Evolutionary conservation across 164 flowering plant species (phyloP), one percentile per base, ranked within the genome.

Genomic region (Kalanchoe fedtschenkoi): DNA sequence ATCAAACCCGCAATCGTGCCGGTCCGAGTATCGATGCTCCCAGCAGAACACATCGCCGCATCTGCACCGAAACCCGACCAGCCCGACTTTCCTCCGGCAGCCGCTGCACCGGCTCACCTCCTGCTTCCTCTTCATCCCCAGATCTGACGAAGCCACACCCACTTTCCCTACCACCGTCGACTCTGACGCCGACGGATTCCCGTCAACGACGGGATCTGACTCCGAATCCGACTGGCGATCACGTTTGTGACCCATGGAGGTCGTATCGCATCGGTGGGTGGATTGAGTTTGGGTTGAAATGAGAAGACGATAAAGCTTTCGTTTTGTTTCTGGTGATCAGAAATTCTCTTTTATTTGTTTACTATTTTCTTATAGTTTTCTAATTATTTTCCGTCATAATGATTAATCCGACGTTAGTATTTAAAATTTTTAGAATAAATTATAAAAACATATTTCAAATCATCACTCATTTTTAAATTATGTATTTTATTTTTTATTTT

Each of bases 11-110:
- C 78, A 77, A 19, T 63, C 41, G 44, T 74, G 83, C 37, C 69
- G 63, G 14, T 77, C 77, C 0, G 80, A 56, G 63, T 77, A 71
- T 5, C 80, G 64, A 63, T 77, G 80, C 29, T 15, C 14, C 5
- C 62, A 34, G 61, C 80, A 76, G 51, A 74, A 76, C 6, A 59
- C 66, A n/a, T 37, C 34, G 29, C 64, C 80, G 37, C 80, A 76
- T 54, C 72, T 54, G 46, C 80, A 77, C 62, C 66, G 67, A 51
- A 77, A 77, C 37, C 80, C 80, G 0, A 71, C 65, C 61, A 77
- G 43, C 37, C 80, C 80, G 21, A 74, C 72, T 41, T 70, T 62
- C 66, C 71, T 76, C 29, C 30, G 47, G 43, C 80, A 76, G 43
- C n/a, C 37, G 15, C 24, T 34, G 66, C 80, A 76, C 62, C 73